Conservation (phyloP, 2,329 filamentous ascomycete genomes). For the Orbilia javanica region DNA sequence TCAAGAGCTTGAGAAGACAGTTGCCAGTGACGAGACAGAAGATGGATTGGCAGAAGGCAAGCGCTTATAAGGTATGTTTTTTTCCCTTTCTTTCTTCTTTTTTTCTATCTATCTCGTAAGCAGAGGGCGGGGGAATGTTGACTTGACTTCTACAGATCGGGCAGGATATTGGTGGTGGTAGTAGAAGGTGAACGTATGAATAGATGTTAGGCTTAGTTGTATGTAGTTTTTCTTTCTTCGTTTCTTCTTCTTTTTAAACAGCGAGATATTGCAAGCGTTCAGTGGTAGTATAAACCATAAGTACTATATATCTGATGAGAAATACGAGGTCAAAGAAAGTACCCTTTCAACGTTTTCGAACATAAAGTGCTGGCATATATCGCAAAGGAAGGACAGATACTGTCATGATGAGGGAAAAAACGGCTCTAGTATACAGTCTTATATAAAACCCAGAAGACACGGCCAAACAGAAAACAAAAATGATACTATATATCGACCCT, state of each 20-base stretch:
- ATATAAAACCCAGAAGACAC: slow-evolving; percentile 3
- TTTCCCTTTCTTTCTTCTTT: background rate
- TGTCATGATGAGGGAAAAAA: background rate
- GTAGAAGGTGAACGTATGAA: slow-evolving; percentile 42
- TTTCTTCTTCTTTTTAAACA: background rate
- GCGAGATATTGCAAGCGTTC: slow-evolving; percentile 23
- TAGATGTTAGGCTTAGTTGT: slow-evolving; percentile 37
- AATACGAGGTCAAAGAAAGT: slow-evolving; percentile 19
- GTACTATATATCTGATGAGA: slow-evolving; percentile 21
- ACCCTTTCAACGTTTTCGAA: background rate
- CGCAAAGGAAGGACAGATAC: background rate
- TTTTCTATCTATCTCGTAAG: no score
- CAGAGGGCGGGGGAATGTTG: background rate
- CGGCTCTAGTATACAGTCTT: slow-evolving; percentile 38
- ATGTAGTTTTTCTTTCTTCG: slow-evolving; percentile 15
- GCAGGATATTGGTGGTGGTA: slow-evolving; percentile 57
- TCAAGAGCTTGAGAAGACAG: slow-evolving; percentile 92
- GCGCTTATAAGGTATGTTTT: slow-evolving; percentile 85
- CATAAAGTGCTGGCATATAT: slow-evolving; percentile 13
- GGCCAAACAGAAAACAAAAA: slow-evolving; percentile 8
- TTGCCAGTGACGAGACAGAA: slow-evolving; percentile 97
- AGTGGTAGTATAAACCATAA: slow-evolving; percentile 23
- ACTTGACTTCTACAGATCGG: slow-evolving; percentile 38
- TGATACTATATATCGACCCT: background rate
- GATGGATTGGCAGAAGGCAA: slow-evolving; percentile 99